Percentiles rank a stretch among this genome's conserved stretches.
Conservation (phyloP, 495 filamentous ascomycete species). For the Tetracladium setigerum region DNA sequence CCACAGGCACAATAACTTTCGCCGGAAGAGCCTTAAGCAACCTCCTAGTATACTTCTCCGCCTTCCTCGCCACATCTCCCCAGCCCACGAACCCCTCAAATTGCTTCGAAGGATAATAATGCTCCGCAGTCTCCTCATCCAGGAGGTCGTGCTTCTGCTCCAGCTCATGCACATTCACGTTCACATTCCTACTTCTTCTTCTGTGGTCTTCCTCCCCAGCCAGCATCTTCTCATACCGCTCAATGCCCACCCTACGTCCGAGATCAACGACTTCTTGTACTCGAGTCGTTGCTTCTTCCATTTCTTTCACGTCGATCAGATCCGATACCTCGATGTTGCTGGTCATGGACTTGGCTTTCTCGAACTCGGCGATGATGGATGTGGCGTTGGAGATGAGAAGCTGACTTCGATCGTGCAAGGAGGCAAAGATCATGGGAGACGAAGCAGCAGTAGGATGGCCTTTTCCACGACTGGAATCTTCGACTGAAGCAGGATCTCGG, state of each 20-base stretch:
- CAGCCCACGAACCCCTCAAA: conserved; percentile 10
- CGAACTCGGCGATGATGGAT: conserved; percentile 8
- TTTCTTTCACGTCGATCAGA: conserved; percentile 15
- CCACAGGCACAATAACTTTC: background rate
- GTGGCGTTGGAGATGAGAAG: conserved; percentile 1
- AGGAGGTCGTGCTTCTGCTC: background rate
- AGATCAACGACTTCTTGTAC: conserved; percentile 27
- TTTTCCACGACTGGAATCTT: background rate
- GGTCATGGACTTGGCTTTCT: conserved; percentile 4
- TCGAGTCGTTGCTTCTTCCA: conserved; percentile 22
- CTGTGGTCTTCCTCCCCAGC: conserved; percentile 21
- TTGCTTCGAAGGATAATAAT: background rate
- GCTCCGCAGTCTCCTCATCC: background rate
- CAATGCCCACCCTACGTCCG: conserved; percentile 16
- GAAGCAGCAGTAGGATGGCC: background rate
- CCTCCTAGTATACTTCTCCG: conserved; percentile 28
- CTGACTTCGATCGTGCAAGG: conserved; percentile 1
- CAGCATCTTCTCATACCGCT: conserved; percentile 6
- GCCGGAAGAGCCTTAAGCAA: conserved; percentile 21
- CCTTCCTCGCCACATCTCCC: conserved; percentile 23
- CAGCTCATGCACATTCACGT: background rate
- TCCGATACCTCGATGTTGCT: background rate
- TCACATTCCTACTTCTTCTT: conserved; percentile 21
- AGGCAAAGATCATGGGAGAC: conserved; percentile 5
- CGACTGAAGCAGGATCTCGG: background rate